Base-by-base conservation (phyloP, 345 rosid species). In the Tarenaya hassleriana region DNA sequence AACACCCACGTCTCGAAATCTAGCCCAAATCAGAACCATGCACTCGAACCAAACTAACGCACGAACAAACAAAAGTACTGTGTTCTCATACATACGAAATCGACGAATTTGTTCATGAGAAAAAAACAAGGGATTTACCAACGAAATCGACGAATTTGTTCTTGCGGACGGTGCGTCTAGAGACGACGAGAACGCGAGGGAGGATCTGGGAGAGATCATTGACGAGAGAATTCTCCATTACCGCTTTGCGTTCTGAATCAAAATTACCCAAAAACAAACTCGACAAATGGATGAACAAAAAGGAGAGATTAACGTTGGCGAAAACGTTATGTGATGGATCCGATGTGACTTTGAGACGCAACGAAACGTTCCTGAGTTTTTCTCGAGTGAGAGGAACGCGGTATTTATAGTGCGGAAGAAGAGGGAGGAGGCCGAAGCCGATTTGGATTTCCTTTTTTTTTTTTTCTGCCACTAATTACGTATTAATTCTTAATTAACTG, bases 121-220 rank as follows among this genome's bases (percentile, higher is more conserved):
- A 11, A 35, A 10, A n/a, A 10, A 9, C 40, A 7, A 35, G 40
- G 40, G 7, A 35, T 35, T n/a, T 35, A 76, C 84, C 82, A 39
- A 78, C 88, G 62, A 78, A 82, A 62, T 82, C 79, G 7, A 76
- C 83, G 43, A 74, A 77, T 68, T 79, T 79, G 56, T 82, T 79
- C 73, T 78, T 76, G 38, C 81, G 82, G 72, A 81, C 72, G 20
- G 77, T 70, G n/a, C 78, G 66, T 47, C 82, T 55, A 18, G 88
- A 76, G 74, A 81, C 80, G 29, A 81, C 76, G 19, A 81, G 78
- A 61, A 78, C 84, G 43, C 88, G 70, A 10, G 82, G 77, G 35
- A 78, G 88, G 62, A 68, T 55, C 52, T 58, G 72, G 1, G 78
- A 75, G 58, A 81, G 79, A 63, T 76, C 74, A 16, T 61, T 52